Base-by-base conservation (phyloP, 257 asterid species). In the Salvia splendens region DNA sequence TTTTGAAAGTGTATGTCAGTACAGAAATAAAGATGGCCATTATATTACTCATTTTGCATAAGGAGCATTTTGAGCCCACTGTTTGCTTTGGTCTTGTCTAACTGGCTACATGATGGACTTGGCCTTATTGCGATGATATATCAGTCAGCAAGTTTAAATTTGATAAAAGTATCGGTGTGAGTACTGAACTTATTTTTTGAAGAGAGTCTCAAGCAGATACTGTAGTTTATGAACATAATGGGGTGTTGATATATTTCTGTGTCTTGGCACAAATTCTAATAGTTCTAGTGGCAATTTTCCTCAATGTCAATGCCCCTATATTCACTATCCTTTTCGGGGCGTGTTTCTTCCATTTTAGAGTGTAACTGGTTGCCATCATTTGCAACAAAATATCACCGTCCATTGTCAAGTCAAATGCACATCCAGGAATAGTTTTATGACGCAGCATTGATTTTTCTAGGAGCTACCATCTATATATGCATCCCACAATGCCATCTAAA, bases 51-150 rank as follows among this genome's bases (percentile, higher is more conserved):
- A 11, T 38, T 60, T 59, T 24, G 30, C 30, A 24, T 24, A 24
- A 24, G 43, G 49, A 24, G 43, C 41, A 33, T 46, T 10, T 64
- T 49, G 46, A 61, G 28, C 70, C 24, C 24, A 7, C 70, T 67
- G 56, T 38, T 66, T 71, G 59, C 43, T 50, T 46, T 51, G 43
- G 43, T 43, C 49, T 67, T 68, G 35, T 47, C 42, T 55, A 57
- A 53, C 43, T 15, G 46, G 49, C 5, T 17, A 33, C 42, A 48
- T 32, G 64, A 45, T 6, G 49, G 3, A 15, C 33, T 16, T 61
- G 28, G 12, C 38, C 43, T 52, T 24, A 50, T 51, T 60, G 42
- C 55, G 32, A 16, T 58, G 8, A 8, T 24, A 3, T 53, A 32
- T 57, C 15, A 12, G 20, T 16, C 33, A 28, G 16, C 10, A 47